Base-by-base conservation (phyloP, 495 filamentous ascomycete species). In the Neurospora sp. region DNA sequence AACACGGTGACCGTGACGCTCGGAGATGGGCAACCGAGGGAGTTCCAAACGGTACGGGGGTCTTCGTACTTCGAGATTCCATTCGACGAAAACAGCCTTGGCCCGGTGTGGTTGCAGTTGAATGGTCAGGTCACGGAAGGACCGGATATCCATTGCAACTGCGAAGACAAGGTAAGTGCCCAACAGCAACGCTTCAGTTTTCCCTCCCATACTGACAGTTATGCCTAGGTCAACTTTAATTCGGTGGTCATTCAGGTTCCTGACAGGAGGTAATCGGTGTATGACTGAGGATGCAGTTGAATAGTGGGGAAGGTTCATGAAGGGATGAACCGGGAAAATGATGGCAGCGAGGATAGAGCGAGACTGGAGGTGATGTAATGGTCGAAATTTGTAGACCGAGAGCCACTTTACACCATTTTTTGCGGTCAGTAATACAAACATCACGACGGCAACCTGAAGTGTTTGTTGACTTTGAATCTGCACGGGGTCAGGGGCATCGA, bases 41-140 rank as follows among this genome's bases (percentile, higher is more conserved):
- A 61, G 53, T 61, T 61, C 27, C 53, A 35, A 17, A 61, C 53
- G 14, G 14, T 16, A 61, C 53, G 53, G 12, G 53, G 53, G 8
- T 61, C 53, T 8, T 88, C 86, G 1, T 82, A 91, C 71, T 89
- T 89, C 68, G 83, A 89, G 73, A 78, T 89, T 22, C 81, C 84
- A 0, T 88, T 90, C 73, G 80, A 81, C 70, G 81, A 84, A 5
- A 77, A 80, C 39, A 75, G 69, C 7, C 74, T 72, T 2, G 90
- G 90, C 0, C 77, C 82, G 5, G 88, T 90, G 3, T 84, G 76
- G 16, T 78, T 91, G 39, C 82, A 78, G 0, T 72, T 91, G 65
- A 77, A 83, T 40, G 83, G 88, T 0, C 84, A 83, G 40, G 79
- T 78, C 8, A 74, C 76, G 0, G 77, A 74, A 4, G 90, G 90